Conservation (phyloP, 345 rosid genomes). For the Balakata baccata region DNA sequence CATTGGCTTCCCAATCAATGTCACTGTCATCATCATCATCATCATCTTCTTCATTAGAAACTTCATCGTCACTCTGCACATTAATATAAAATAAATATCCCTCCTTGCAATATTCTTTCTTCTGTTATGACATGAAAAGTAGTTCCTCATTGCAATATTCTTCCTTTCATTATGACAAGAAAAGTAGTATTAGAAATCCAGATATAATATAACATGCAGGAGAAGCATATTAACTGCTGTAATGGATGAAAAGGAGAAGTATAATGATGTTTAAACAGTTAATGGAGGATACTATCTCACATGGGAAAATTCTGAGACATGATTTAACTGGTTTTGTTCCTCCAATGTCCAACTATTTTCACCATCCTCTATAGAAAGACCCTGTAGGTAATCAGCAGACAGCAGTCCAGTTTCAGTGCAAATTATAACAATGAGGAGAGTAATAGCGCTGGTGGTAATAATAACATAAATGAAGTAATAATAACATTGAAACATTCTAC, state of each 20-base stretch:
- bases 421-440: not conserved
- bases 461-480: not conserved
- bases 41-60: no score
- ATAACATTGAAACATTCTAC: no score
- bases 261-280: not conserved
- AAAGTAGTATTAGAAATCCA: not conserved
- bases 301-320: constrained; percentile 27
- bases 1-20: constrained; percentile 40
- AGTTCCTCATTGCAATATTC: not conserved
- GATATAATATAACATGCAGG: not conserved
- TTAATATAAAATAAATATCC: no score
- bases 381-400: constrained; percentile 30
- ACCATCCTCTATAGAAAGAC: constrained; percentile 28
- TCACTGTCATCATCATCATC: constrained; percentile 16
- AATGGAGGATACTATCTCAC: constrained; percentile 26
- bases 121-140: no score
- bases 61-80: no score
- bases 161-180: not conserved
- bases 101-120: no score
- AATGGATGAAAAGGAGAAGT: not conserved
- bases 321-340: constrained; percentile 26
- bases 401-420: constrained; percentile 1
- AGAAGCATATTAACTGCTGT: not conserved
- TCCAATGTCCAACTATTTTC: constrained; percentile 30
- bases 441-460: not conserved